These are phyloP conservation scores for Erythrophleum fordii DNA, from an alignment of 306 rosid species.

Conservation along the genomic window DNA sequence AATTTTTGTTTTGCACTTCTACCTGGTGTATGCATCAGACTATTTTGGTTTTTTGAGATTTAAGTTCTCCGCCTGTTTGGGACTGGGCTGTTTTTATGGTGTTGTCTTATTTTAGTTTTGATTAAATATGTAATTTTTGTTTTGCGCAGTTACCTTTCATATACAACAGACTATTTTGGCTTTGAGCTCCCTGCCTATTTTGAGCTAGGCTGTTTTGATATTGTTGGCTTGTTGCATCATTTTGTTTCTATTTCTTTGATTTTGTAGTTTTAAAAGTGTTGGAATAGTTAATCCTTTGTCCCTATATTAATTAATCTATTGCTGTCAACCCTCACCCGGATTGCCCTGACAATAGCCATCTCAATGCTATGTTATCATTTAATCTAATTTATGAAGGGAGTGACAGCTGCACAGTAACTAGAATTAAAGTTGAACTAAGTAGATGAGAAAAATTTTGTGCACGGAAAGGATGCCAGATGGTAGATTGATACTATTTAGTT, in stretches of 20 bases:
- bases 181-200: not conserved
- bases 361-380: not conserved
- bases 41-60: not conserved
- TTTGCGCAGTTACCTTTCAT: not conserved
- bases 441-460: not conserved
- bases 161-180: not conserved
- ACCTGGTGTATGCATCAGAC: not conserved
- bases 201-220: not conserved
- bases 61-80: not conserved
- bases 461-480: not conserved
- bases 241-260: not conserved
- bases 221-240: not conserved
- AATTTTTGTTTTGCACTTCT: not conserved
- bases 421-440: not conserved
- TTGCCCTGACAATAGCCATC: not conserved
- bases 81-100: not conserved
- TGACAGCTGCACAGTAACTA: not conserved
- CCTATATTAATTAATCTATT: not conserved
- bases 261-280: not conserved
- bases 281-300: not conserved
- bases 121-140: not conserved
- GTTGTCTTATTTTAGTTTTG: not conserved
- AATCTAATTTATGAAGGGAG: constrained; percentile 5
- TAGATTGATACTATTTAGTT: not conserved
- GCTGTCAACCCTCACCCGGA: not conserved